These are phyloP conservation scores for Psilocybe sp. DNA, from an alignment of 768 basidiomycete species.

Conservation along the genomic window DNA sequence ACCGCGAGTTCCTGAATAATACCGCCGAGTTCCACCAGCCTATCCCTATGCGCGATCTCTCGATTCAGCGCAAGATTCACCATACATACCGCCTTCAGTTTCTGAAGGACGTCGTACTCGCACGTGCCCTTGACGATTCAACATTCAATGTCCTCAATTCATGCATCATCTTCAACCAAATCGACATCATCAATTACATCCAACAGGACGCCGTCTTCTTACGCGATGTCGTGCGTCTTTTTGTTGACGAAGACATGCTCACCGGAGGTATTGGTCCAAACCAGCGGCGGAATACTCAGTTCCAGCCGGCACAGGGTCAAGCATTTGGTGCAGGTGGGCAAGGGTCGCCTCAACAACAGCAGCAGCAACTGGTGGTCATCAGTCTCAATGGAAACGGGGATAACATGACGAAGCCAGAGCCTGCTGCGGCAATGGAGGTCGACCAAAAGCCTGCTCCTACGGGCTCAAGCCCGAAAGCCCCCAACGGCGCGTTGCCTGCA, in stretches of 20 bases:
- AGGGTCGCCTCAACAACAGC: slow-evolving; percentile 16
- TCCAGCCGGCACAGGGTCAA: slow-evolving; percentile 19
- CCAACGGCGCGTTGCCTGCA: slow-evolving; percentile 25
- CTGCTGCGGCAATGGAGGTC: slow-evolving; percentile 34
- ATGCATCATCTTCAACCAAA: slow-evolving; percentile 98
- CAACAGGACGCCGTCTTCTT: slow-evolving; percentile 77
- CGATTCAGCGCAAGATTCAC: slow-evolving; percentile 86
- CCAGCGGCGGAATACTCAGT: slow-evolving; percentile 14
- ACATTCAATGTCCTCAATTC: slow-evolving; percentile 97
- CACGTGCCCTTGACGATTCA: slow-evolving; percentile 90
- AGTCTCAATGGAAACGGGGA: slow-evolving; percentile 41
- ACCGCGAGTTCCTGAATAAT: slow-evolving; percentile 87
- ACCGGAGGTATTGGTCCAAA: slow-evolving; percentile 30
- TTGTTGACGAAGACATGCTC: slow-evolving; percentile 70
- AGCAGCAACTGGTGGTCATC: slow-evolving; percentile 27
- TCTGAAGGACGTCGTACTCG: slow-evolving; percentile 97
- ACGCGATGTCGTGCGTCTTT: slow-evolving; percentile 71
- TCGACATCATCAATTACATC: slow-evolving; percentile 92
- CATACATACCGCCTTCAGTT: slow-evolving; percentile 97
- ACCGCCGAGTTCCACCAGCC: slow-evolving; percentile 88
- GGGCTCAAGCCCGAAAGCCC: slow-evolving; percentile 21
- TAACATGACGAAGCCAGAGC: slow-evolving; percentile 27
- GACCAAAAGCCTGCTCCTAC: slow-evolving; percentile 26
- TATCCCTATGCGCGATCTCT: slow-evolving; percentile 72
- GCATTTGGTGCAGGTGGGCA: slow-evolving; percentile 17